Evolutionary conservation across 345 rosid species (phyloP).

Genomic region (Eucalyptus viminalis): DNA sequence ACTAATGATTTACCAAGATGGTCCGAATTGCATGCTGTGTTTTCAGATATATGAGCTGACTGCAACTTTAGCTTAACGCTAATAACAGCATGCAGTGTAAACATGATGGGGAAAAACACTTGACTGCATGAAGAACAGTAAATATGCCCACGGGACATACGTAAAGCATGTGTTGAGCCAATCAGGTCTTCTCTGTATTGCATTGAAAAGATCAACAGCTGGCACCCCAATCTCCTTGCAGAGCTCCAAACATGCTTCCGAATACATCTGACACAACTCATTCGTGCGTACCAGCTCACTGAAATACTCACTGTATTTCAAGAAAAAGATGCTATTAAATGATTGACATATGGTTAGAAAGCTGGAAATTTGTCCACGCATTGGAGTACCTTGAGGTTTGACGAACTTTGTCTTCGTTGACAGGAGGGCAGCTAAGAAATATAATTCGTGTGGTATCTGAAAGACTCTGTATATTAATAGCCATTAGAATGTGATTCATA

Average conservation of each 20-base stretch:
- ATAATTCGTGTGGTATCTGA: constrained; percentile 51
- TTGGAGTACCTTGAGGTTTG: constrained; percentile 42
- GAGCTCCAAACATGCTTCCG: constrained; percentile 73
- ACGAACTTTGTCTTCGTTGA: constrained; percentile 63
- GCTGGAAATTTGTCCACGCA: not conserved
- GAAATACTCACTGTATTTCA: constrained; percentile 35
- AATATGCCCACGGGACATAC: constrained; percentile 26
- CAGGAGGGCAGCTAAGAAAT: constrained; percentile 81
- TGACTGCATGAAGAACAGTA: not conserved
- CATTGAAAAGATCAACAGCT: constrained; percentile 66
- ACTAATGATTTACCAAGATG: not conserved
- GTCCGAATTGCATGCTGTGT: not conserved
- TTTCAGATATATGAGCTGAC: not conserved
- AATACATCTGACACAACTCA: constrained; percentile 63
- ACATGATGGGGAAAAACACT: not conserved
- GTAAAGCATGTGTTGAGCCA: constrained; percentile 73
- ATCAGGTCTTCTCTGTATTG: constrained; percentile 47
- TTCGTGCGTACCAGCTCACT: constrained; percentile 82
- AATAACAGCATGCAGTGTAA: not conserved
- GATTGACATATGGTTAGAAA: not conserved
- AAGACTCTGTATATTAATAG: constrained; percentile 41
- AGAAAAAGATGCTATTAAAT: not conserved
- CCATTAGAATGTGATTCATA: not conserved
- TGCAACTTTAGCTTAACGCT: not conserved
- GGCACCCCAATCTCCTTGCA: constrained; percentile 61